phyloP scores from a whole-genome alignment of 441 rosid genomes.

The Lepidium campestre region DNA sequence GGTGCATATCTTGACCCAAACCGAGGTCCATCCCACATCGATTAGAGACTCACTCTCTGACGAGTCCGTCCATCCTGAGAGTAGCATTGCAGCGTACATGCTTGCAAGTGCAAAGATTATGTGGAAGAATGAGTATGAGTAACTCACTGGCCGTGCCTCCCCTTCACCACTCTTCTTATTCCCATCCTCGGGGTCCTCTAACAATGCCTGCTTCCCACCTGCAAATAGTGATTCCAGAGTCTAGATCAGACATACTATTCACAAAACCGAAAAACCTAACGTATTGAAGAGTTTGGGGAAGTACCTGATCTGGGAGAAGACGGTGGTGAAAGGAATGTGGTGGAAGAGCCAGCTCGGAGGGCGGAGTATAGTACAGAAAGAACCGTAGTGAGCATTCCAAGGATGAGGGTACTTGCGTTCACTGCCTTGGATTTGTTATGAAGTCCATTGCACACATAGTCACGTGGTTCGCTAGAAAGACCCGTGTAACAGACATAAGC shows the following conservation, averaged over 20 bases:
- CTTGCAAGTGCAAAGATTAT: conserved; percentile 91
- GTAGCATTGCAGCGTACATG: conserved; percentile 98
- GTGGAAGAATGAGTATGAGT: conserved; percentile 90
- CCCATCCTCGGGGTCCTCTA: conserved; percentile 62
- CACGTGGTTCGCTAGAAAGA: conserved; percentile 91
- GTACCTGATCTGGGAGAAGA: conserved; percentile 87
- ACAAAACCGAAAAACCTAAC: neutral
- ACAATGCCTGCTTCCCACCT: conserved; percentile 59
- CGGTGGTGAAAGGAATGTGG: conserved; percentile 81
- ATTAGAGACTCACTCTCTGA: conserved; percentile 68
- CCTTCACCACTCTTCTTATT: conserved; percentile 44
- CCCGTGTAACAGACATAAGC: conserved; percentile 95
- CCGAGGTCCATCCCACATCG: conserved; percentile 97
- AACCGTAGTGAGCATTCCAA: conserved; percentile 92
- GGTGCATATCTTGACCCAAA: conserved; percentile 90
- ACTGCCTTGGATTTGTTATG: conserved; percentile 68
- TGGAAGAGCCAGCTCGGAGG: conserved; percentile 92
- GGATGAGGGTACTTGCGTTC: conserved; percentile 66
- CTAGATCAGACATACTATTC: neutral
- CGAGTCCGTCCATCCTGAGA: conserved; percentile 86
- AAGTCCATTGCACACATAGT: conserved; percentile 92
- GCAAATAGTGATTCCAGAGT: conserved; percentile 6
- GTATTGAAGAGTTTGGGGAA: neutral
- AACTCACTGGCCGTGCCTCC: conserved; percentile 67
- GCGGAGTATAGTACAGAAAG: conserved; percentile 93